These are phyloP conservation scores for Asterophora parasitica DNA, from an alignment of 768 basidiomycete genomes.

Conservation along the genomic window DNA sequence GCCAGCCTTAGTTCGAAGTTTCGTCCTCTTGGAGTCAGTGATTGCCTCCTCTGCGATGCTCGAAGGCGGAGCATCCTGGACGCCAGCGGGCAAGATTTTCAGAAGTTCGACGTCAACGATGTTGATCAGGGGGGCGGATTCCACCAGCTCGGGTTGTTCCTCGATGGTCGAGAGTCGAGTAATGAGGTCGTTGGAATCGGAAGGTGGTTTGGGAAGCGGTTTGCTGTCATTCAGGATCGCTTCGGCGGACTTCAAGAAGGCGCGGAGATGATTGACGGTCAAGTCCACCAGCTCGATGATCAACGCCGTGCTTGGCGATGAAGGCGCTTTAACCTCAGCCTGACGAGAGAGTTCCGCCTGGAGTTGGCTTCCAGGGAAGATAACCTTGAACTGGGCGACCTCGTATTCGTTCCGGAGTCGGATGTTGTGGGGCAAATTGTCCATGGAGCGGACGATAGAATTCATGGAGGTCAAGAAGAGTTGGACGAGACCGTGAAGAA, in stretches of 20 bases:
- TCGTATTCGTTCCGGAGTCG: slow-evolving; percentile 11
- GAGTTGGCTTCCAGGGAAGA: slow-evolving; percentile 12
- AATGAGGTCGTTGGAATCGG: neutral
- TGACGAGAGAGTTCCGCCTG: slow-evolving; percentile 7
- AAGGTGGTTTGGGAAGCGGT: slow-evolving; percentile 21
- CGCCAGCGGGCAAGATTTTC: neutral
- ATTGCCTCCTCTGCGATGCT: neutral
- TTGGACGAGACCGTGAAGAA: slow-evolving; percentile 12
- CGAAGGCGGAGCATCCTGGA: neutral
- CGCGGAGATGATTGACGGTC: slow-evolving; percentile 26
- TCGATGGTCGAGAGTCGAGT: neutral
- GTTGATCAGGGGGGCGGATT: slow-evolving; percentile 1
- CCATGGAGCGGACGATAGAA: slow-evolving; percentile 14
- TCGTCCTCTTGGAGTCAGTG: slow-evolving; percentile 3
- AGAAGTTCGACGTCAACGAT: slow-evolving; percentile 13
- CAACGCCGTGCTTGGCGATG: neutral
- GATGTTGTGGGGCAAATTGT: slow-evolving; percentile 13
- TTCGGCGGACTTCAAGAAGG: slow-evolving; percentile 26
- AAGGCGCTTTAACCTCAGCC: neutral
- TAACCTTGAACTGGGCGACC: slow-evolving; percentile 13
- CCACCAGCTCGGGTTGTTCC: slow-evolving; percentile 1
- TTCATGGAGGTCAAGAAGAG: slow-evolving; percentile 16
- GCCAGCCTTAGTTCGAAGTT: slow-evolving; percentile 4
- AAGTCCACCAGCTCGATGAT: slow-evolving; percentile 24
- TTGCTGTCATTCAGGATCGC: slow-evolving; percentile 18